phyloP scores from a whole-genome alignment of 352 stramenopile genomes.

The Blastocystis sp. region DNA sequence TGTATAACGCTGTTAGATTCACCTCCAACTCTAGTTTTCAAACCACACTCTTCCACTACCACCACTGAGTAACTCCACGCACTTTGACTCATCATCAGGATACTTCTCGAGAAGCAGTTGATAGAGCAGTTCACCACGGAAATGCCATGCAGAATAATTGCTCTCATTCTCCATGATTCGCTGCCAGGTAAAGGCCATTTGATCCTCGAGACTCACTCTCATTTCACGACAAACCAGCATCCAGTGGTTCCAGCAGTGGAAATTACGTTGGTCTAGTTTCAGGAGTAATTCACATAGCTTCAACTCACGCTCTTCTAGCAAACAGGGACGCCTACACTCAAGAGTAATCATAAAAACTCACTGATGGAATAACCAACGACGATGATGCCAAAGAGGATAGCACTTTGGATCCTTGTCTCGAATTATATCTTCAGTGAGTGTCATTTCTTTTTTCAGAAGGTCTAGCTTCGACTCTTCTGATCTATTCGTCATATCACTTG shows the following conservation, averaged over 20 bases:
- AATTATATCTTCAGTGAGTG: conserved; percentile 80
- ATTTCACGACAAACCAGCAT: conserved; percentile 68
- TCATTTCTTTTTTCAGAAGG: conserved; percentile 74
- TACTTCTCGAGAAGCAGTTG: background rate
- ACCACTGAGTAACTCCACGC: background rate
- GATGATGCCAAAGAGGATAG: conserved; percentile 83
- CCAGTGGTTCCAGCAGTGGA: conserved; percentile 98
- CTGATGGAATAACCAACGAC: conserved; percentile 64
- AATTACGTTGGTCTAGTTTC: conserved; percentile 89
- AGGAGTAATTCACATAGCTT: conserved; percentile 71
- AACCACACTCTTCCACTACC: background rate
- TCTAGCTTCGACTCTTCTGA: conserved; percentile 64
- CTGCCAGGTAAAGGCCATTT: conserved; percentile 84
- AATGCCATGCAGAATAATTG: conserved; percentile 93
- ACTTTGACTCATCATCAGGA: background rate
- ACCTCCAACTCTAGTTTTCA: conserved; percentile 70
- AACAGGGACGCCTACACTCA: background rate
- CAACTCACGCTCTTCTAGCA: conserved; percentile 66
- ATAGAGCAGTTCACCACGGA: conserved; percentile 71
- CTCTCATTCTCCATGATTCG: conserved; percentile 95
- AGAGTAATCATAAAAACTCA: background rate
- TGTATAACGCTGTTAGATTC: conserved; percentile 91
- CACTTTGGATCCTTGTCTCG: conserved; percentile 88
- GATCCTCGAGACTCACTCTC: conserved; percentile 63
- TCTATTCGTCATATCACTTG: conserved; percentile 63